These are phyloP conservation scores for Linnemannia hyalina DNA, from an alignment of 192 early-diverging fungal species.

Conservation along the genomic window DNA sequence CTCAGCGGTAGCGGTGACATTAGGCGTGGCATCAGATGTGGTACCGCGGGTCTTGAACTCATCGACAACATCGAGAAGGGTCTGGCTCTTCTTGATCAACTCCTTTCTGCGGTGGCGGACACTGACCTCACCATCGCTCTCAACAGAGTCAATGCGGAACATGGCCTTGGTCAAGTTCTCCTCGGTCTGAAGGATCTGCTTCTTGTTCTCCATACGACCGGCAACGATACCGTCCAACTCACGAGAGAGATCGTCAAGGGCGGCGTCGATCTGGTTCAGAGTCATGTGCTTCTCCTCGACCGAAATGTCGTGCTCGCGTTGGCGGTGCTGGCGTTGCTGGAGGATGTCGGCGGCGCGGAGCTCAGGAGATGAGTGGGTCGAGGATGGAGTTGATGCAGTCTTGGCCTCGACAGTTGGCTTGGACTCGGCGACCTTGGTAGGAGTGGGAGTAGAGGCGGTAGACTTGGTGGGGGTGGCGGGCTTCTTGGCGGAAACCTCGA, in stretches of 20 bases:
- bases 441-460: too few relatives aligned
- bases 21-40: neutral
- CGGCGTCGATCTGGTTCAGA: conserved; percentile 37
- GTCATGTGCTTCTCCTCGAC: conserved; percentile 37
- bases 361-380: conserved; percentile 45
- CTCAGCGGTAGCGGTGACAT: neutral
- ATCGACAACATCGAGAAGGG: conserved; percentile 32
- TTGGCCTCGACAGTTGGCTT: neutral
- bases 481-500: conserved; percentile 5
- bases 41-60: conserved; percentile 23
- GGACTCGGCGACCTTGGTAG: neutral
- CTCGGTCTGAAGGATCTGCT: conserved; percentile 21
- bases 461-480: neutral
- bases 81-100: conserved; percentile 44
- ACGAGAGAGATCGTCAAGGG: conserved; percentile 27
- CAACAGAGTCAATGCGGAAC: conserved; percentile 39
- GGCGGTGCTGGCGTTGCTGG: conserved; percentile 29
- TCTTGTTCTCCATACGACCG: conserved; percentile 33
- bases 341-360: conserved; percentile 43
- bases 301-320: conserved; percentile 16
- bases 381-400: conserved; percentile 8
- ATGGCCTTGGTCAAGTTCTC: conserved; percentile 45
- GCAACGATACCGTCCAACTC: conserved; percentile 30
- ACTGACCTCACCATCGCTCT: conserved; percentile 29
- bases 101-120: conserved; percentile 41